phyloP scores from a whole-genome alignment of 1,139 yeast genomes.

The Saccharomyces hybrid region DNA sequence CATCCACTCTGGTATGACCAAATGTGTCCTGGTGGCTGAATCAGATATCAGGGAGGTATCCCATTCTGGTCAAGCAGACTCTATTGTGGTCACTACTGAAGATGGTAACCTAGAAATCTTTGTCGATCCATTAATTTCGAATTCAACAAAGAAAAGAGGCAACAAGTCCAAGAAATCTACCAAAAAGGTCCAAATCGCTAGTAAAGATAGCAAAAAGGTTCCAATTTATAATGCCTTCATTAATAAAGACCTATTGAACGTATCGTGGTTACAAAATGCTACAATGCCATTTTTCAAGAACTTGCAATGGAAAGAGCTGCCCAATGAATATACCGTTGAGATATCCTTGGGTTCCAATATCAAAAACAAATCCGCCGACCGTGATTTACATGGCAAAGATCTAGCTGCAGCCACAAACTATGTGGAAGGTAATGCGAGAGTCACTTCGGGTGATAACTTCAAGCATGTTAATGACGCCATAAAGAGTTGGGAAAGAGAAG shows the following conservation, averaged over 20 bases:
- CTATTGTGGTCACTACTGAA: conserved; percentile 53
- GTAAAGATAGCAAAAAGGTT: conserved; percentile 30
- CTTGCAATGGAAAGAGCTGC: conserved; percentile 44
- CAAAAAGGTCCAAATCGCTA: conserved; percentile 36
- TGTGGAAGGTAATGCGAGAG: conserved; percentile 59
- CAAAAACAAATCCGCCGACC: conserved; percentile 28
- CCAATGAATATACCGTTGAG: conserved; percentile 23
- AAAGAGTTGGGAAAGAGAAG: conserved; percentile 39
- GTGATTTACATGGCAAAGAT: conserved; percentile 52
- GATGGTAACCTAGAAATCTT: conserved; percentile 64
- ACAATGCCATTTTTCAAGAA: conserved; percentile 57
- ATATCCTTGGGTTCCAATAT: conserved; percentile 29
- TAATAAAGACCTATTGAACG: conserved; percentile 36
- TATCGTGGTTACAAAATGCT: conserved; percentile 71
- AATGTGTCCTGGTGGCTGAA: conserved; percentile 57
- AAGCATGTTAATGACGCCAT: conserved; percentile 39
- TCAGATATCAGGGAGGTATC: conserved; percentile 45
- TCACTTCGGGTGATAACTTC: conserved; percentile 59
- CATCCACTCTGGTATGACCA: conserved; percentile 31
- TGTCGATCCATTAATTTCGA: conserved; percentile 40
- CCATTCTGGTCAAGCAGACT: conserved; percentile 37
- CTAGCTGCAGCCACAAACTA: conserved; percentile 62
- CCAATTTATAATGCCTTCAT: conserved; percentile 39
- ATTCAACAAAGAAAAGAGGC: conserved; percentile 32
- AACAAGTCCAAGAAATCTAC: conserved; percentile 44